Percentiles rank a stretch among this genome's conserved stretches.
Evolutionary conservation across 768 basidiomycete species (phyloP).

Genomic region (Wakefieldia striispora): DNA sequence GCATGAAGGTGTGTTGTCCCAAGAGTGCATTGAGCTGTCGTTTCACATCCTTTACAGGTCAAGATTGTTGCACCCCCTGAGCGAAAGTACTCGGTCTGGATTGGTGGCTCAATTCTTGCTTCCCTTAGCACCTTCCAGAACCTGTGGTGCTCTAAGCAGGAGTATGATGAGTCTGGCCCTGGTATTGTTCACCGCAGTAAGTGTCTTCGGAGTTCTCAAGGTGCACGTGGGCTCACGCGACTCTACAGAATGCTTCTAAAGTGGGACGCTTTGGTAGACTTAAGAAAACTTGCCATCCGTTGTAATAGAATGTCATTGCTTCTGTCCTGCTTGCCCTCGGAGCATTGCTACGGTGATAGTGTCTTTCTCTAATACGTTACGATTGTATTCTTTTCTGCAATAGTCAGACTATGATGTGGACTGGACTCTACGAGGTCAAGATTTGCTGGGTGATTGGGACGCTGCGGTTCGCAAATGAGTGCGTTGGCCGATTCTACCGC

Average conservation of each 20-base stretch:
- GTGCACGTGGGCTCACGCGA: not conserved
- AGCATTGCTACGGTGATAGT: conserved; percentile 18
- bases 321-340: conserved; percentile 8
- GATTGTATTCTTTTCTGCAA: conserved; percentile 17
- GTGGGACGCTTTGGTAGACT: conserved; percentile 17
- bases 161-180: conserved; percentile 85
- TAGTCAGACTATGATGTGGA: not conserved
- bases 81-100: conserved; percentile 96
- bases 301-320: conserved; percentile 28
- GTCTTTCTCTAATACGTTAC: conserved; percentile 17
- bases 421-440: too few relatives aligned
- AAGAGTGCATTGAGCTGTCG: not conserved
- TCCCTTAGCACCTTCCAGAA: conserved; percentile 96
- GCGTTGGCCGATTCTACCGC: too few relatives aligned
- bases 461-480: not conserved
- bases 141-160: conserved; percentile 90
- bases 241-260: conserved; percentile 27
- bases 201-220: conserved; percentile 20
- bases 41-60: conserved; percentile 42
- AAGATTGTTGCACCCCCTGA: conserved; percentile 94
- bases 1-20: conserved; percentile 66
- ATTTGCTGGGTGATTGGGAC: not conserved
- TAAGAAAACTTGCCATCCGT: conserved; percentile 18
- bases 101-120: conserved; percentile 83
- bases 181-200: conserved; percentile 77